phyloP scores from a whole-genome alignment of 768 basidiomycete genomes.

The Auriscalpium orientale region DNA sequence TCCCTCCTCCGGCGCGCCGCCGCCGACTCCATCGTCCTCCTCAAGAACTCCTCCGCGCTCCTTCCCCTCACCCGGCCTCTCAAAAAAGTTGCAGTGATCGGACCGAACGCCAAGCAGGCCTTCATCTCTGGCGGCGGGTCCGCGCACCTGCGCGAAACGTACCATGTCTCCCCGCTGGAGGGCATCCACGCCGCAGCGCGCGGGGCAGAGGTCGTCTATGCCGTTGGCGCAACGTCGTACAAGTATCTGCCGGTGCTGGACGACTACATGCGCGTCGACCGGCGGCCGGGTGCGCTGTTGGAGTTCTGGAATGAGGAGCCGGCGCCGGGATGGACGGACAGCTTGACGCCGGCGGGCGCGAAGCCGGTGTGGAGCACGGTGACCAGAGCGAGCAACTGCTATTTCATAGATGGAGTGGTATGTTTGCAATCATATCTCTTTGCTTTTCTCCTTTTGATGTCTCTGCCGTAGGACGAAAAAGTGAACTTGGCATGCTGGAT shows the following conservation, averaged over 20 bases:
- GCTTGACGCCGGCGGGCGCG: conserved; percentile 16
- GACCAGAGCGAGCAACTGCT: conserved; percentile 28
- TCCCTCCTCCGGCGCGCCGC: conserved; percentile 43
- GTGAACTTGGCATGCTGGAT: conserved; percentile 36
- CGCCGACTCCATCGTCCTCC: conserved; percentile 46
- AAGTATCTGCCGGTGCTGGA: conserved; percentile 46
- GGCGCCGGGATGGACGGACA: conserved; percentile 26
- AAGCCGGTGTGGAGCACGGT: conserved; percentile 30
- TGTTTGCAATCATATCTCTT: conserved; percentile 7
- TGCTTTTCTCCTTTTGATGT: not conserved
- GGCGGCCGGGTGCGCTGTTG: conserved; percentile 30
- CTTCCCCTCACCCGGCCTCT: conserved; percentile 34
- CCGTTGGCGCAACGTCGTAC: conserved; percentile 33
- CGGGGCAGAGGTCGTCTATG: conserved; percentile 43
- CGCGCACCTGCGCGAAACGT: conserved; percentile 42
- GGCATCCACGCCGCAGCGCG: conserved; percentile 40
- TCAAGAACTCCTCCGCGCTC: conserved; percentile 49
- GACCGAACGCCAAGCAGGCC: conserved; percentile 49
- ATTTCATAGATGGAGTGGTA: conserved; percentile 37
- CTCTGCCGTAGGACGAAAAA: conserved; percentile 28
- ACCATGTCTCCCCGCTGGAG: conserved; percentile 49
- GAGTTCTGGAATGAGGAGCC: conserved; percentile 44
- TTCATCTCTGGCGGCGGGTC: conserved; percentile 56
- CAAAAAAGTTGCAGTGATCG: conserved; percentile 52
- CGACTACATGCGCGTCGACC: conserved; percentile 32